These are phyloP conservation scores for Collybia nuda DNA, from an alignment of 768 basidiomycete genomes.

Conservation along the genomic window DNA sequence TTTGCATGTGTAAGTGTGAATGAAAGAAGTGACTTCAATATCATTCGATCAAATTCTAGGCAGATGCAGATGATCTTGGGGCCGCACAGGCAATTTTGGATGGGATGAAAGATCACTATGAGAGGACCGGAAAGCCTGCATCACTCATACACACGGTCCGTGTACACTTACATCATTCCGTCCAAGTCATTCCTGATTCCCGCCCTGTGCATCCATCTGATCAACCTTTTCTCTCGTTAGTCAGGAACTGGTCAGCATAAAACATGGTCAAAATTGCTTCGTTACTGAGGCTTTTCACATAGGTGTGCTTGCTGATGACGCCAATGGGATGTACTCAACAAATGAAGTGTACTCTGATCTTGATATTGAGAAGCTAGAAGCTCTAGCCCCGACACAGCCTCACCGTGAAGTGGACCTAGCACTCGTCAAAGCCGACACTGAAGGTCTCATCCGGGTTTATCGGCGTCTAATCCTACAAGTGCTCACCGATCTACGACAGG, in stretches of 20 bases:
- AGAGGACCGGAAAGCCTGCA: conserved; percentile 29
- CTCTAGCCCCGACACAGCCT: conserved; percentile 40
- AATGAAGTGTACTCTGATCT: conserved; percentile 48
- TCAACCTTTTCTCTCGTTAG: conserved; percentile 13
- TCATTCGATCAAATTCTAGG: conserved; percentile 18
- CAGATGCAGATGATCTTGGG: conserved; percentile 36
- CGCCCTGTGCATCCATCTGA: not conserved
- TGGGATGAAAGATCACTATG: conserved; percentile 32
- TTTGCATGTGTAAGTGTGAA: conserved; percentile 34
- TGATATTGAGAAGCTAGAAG: conserved; percentile 42
- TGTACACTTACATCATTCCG: conserved; percentile 6
- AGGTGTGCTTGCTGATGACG: conserved; percentile 43
- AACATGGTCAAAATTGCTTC: not conserved
- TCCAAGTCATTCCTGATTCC: too few species aligned
- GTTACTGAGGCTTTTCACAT: not conserved
- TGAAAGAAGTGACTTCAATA: not conserved
- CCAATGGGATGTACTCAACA: conserved; percentile 36
- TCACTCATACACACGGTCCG: conserved; percentile 44
- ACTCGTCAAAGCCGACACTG: conserved; percentile 44
- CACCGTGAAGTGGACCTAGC: conserved; percentile 52
- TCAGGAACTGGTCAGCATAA: conserved; percentile 29
- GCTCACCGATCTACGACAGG: conserved; percentile 6
- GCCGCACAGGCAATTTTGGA: conserved; percentile 37
- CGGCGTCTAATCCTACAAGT: not conserved
- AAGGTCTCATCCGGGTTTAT: conserved; percentile 30